Evolutionary conservation across 805 yeast genomes (phyloP), one percentile per base, ranked within the genome.

Genomic region (Myxozyma neotropica): DNA sequence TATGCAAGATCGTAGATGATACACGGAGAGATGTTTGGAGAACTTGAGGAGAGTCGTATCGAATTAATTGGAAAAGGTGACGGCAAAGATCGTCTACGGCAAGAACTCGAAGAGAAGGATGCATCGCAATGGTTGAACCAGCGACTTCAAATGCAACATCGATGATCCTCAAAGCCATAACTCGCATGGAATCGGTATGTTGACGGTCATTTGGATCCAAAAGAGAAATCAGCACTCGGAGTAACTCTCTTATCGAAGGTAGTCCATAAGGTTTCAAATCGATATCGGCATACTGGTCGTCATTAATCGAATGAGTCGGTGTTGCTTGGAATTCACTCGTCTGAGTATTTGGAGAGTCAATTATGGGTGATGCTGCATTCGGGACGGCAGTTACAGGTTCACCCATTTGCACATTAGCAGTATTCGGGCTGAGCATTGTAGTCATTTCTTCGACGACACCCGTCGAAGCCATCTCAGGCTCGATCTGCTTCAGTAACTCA

Each of bases 81-180:
- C 91, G 93, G 72, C 90, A 89, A n/a, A 92, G 81, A 8, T 88
- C 86, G 68, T 90, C 94, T 1, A 93, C 82, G 8, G 89, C 81
- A 27, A 90, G 75, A 19, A 79, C 81, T 71, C 89, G 80, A 47
- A 92, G 75, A 3, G 86, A 78, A 1, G 88, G 84, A 69, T 88
- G 93, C 29, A 75, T 71, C 2, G 81, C 77, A 53, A 91, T 79
- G 15, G 76, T 78, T 54, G 78, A 75, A 2, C 97, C 97, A 10
- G 90, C 79, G 4, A 89, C 85, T 73, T 94, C 98, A 50, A 94
- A 79, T 0, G 95, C 87, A 0, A 87, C 85, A 55, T 84, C 85
- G 42, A 94, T 78, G 42, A 93, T 80, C 29, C 86, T 81, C 38
- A 94, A 74, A 0, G 96, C 94, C 75, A 93, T 84, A 13, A 89